Conservation (phyloP, 352 stramenopile genomes). For the Globisporangium uncinulatum region DNA sequence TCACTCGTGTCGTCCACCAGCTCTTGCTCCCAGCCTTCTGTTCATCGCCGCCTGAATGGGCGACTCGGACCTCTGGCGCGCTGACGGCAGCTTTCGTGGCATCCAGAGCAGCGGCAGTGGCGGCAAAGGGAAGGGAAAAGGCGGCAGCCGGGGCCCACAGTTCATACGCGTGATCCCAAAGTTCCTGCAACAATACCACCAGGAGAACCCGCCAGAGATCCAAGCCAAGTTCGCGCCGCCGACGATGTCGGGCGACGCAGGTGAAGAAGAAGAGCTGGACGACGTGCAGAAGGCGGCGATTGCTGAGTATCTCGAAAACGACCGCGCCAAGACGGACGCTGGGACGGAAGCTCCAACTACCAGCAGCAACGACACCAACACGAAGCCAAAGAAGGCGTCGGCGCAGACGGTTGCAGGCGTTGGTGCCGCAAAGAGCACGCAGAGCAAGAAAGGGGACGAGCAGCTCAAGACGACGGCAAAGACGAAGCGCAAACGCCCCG, state of each 20-base stretch:
- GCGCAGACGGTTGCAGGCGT: slow-evolving; percentile 33
- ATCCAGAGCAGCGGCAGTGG: slow-evolving; percentile 27
- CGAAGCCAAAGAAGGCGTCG: slow-evolving; percentile 18
- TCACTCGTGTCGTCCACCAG: no score
- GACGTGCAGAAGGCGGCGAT: slow-evolving; percentile 79
- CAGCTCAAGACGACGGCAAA: background rate
- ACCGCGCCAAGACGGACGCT: slow-evolving; percentile 33
- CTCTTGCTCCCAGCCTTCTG: background rate
- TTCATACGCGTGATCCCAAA: slow-evolving; percentile 84
- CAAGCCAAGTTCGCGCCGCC: slow-evolving; percentile 64
- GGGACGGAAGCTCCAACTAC: slow-evolving; percentile 5
- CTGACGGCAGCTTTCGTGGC: slow-evolving; percentile 67
- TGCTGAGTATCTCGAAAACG: slow-evolving; percentile 56
- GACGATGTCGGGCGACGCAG: slow-evolving; percentile 33
- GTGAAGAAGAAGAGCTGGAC: slow-evolving; percentile 63
- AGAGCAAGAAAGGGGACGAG: background rate
- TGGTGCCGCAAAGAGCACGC: slow-evolving; percentile 7
- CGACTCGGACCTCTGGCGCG: slow-evolving; percentile 62
- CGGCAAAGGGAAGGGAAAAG: slow-evolving; percentile 19
- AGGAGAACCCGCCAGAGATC: slow-evolving; percentile 33
- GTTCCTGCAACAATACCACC: slow-evolving; percentile 77
- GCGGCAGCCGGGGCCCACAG: slow-evolving; percentile 39
- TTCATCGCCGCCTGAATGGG: slow-evolving; percentile 29
- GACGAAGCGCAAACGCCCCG: slow-evolving; percentile 47
- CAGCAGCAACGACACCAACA: background rate